Evolutionary conservation across 2,329 filamentous ascomycete species (phyloP), one percentile per base, ranked within the genome.

Genomic region (Nothopassalora personata): DNA sequence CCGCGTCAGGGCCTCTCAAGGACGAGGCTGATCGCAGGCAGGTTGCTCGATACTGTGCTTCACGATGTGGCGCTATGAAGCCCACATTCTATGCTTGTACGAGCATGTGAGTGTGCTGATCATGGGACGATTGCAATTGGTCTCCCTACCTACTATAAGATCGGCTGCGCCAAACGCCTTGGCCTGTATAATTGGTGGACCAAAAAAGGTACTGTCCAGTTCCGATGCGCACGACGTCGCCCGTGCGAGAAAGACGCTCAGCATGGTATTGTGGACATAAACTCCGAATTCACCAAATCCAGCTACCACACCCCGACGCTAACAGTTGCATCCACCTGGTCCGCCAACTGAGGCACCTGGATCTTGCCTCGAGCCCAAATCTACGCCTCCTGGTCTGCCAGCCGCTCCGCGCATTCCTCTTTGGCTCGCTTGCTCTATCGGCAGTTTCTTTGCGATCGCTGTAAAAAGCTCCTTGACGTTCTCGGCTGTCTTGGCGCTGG

Each of bases 401-500:
- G 83, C 76, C 7, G 76, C 77, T 10, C 70, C 67, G 68, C 92
- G 83, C 72, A 92, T 82, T 74, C 92, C 92, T 73, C 93, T 86
- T 64, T 93, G 91, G n/a, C 92, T 93, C 53, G 87, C 92, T 77
- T 97, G 94, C 73, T 99, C 94, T 68, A 97, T 86, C 33, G 94
- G 94, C 66, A 99, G 82, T 79, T 96, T 97, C 87, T 93, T 96
- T 63, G 94, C 94, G 73, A 99, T 97, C 59, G 91, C 91, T 46
- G 93, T 97, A 78, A 99, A 99, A 55, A 99, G 82, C 68, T 97
- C 94, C 71, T 87, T 85, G 57, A 99, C 94, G 70, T 99, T 99
- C 78, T 96, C 91, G 59, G 91, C 89, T 39, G 93, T 96, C 83
- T 99, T 99, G 66, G 94, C 94, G 10, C 92, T 97, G 3, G 94